Percentiles rank a stretch among this genome's conserved stretches.
phyloP scores from a whole-genome alignment of 129 eudicot genomes.

The Flaveria sonorensis region DNA sequence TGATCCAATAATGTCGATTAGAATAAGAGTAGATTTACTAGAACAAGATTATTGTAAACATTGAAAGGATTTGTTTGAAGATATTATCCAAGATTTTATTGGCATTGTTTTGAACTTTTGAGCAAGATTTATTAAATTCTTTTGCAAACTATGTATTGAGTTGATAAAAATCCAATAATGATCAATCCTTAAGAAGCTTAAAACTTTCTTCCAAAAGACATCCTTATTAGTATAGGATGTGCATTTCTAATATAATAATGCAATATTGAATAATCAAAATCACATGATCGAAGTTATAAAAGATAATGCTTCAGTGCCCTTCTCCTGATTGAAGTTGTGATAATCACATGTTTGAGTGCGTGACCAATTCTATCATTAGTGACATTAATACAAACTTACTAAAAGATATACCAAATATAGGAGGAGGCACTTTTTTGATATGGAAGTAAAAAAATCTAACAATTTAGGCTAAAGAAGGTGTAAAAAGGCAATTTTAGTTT shows the following conservation, averaged over 20 bases:
- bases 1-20: constrained; percentile 17
- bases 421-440: not conserved
- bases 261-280: not conserved
- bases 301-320: not conserved
- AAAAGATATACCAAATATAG: not conserved
- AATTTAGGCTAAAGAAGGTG: not conserved
- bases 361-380: not conserved
- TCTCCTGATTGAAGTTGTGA: not conserved
- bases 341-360: not conserved
- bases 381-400: not conserved
- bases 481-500: not conserved
- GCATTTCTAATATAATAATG: not conserved
- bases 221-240: not conserved
- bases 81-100: not conserved
- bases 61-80: not conserved
- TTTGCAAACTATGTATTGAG: constrained; percentile 1
- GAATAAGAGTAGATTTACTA: not conserved
- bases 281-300: not conserved
- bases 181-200: not conserved
- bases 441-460: not conserved
- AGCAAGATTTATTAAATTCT: not conserved
- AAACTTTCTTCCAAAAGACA: not conserved
- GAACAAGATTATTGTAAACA: constrained; percentile 4
- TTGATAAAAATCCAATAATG: not conserved
- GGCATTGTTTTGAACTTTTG: not conserved